Conservation (phyloP, 495 filamentous ascomycete species). For the Xylaria sp. region DNA sequence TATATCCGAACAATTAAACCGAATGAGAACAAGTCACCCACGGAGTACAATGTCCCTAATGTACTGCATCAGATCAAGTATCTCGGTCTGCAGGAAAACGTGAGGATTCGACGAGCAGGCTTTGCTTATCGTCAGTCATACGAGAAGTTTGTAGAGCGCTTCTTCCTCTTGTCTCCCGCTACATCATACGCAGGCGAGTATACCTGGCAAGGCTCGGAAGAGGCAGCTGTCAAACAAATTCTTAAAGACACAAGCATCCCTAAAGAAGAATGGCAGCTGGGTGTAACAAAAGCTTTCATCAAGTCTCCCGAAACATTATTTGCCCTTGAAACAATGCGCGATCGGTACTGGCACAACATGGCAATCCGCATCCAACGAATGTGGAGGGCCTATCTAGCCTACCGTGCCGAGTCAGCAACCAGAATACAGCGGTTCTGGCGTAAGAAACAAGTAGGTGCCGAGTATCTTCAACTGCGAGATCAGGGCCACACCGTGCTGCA, state of each 20-base stretch:
- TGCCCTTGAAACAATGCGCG: conserved; percentile 95
- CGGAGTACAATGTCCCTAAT: conserved; percentile 88
- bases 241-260: conserved; percentile 96
- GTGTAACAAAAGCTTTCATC: conserved; percentile 96
- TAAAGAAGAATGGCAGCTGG: conserved; percentile 94
- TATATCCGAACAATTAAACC: conserved; percentile 99
- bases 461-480: conserved; percentile 86
- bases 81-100: conserved; percentile 97
- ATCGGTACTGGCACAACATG: conserved; percentile 99
- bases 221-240: conserved; percentile 90
- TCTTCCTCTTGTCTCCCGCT: conserved; percentile 93
- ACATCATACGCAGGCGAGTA: conserved; percentile 97
- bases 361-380: conserved; percentile 95
- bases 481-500: conserved; percentile 85
- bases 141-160: conserved; percentile 97
- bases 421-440: conserved; percentile 96
- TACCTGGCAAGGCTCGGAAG: conserved; percentile 88
- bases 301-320: conserved; percentile 98
- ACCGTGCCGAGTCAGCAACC: conserved; percentile 89
- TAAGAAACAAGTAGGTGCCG: conserved; percentile 83
- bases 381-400: conserved; percentile 94
- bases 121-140: conserved; percentile 98
- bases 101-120: conserved; percentile 93
- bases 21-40: conserved; percentile 96
- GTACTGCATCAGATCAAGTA: conserved; percentile 99